Evolutionary conservation across 2,329 filamentous ascomycete species (phyloP), one percentile per base, ranked within the genome.

Genomic region (Alternaria metachromatica): DNA sequence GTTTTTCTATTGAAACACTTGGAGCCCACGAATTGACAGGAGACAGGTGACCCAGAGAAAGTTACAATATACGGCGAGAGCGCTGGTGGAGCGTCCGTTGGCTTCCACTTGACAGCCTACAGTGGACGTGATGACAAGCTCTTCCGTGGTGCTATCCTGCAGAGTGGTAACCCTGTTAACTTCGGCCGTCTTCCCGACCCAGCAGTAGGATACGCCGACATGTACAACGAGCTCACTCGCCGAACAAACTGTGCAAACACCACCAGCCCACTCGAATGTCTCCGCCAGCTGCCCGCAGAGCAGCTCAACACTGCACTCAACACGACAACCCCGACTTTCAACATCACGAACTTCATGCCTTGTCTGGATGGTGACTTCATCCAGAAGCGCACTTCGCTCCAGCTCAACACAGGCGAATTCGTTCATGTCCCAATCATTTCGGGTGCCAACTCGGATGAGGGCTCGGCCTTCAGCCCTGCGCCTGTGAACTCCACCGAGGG

Each of bases 381-480:
- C 18, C 78, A 80, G 10, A 82, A 83, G 8, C 85, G 83, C 65
- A 84, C 84, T 2, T 86, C 85, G 10, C 75, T 83, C 8, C 87
- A 89, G 67, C 80, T 92, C 6, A 78, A 80, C 2, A 75, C 83
- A 6, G 89, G 88, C 50, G 83, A 84, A 18, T 91, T 91, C 66
- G 86, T 90, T 60, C 84, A 87, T 56, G 87, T 92, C 0, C 88
- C 89, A 1, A 84, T 91, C 44, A 82, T 92, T 7, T 80, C 85
- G 33, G 90, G 90, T 7, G 85, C 85, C 37, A 92, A 91, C 75
- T 85, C 85, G 1, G 90, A 92, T 68, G 90, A 92, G 74, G 90
- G 88, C 3, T 85, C 85, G 1, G 80, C 81, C 1, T 90, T 90
- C 70, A 85, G 82, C 0, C 82, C 84, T 11, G 74, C 64, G 6